Percentiles rank a stretch among this genome's conserved stretches.
These are phyloP conservation scores for Kazachstania bromeliacearum DNA, from an alignment of 805 yeast species.

Conservation along the genomic window DNA sequence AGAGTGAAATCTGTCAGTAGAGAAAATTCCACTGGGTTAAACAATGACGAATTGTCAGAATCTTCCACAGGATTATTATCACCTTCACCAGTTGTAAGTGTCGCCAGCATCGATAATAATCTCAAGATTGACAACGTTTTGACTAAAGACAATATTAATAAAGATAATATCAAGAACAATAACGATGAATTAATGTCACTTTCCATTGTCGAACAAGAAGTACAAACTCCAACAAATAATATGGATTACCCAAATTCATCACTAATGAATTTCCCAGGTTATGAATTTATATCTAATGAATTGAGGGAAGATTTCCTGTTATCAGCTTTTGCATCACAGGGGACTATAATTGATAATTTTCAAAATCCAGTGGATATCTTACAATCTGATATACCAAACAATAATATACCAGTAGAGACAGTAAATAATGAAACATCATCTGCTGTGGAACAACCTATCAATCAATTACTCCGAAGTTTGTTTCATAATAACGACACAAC, in stretches of 20 bases:
- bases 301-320: conserved; percentile 61
- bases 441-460: background rate
- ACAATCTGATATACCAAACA: background rate
- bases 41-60: background rate
- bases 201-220: background rate
- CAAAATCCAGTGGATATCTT: background rate
- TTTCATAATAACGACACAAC: conserved; percentile 1
- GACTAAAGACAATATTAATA: background rate
- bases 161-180: background rate
- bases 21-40: background rate
- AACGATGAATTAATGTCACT: background rate
- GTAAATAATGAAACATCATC: background rate
- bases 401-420: too few species aligned
- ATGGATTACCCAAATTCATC: background rate
- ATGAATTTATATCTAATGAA: conserved; percentile 56
- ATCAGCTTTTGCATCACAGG: conserved; percentile 57
- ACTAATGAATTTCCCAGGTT: conserved; percentile 7
- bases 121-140: background rate
- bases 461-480: conserved; percentile 2
- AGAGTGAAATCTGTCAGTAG: background rate
- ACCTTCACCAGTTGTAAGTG: background rate
- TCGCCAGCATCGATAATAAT: background rate
- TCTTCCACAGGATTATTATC: background rate
- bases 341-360: conserved; percentile 3
- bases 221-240: background rate